Evolutionary conservation across 179 eudicot species (phyloP), one percentile per base, ranked within the genome.

Genomic region (Corrigiola litoralis): DNA sequence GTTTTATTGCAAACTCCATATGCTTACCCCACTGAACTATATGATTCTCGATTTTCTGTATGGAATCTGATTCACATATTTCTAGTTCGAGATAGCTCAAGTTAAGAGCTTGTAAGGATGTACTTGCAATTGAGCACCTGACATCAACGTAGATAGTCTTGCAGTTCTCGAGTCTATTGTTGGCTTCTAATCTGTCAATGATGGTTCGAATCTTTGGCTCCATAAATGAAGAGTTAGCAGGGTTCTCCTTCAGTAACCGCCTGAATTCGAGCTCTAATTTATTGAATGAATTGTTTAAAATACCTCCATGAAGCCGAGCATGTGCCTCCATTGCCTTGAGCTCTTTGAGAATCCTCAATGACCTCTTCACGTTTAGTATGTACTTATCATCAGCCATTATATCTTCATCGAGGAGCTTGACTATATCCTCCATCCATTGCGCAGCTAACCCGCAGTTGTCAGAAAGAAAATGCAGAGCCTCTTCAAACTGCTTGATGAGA

Each of bases 341-440:
- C 70, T 90, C 80, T 54, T 58, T 29, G 1, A 87, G 80, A 55
- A 85, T 72, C 17, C 67, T 72, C 75, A 90, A 20, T 20, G 74
- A 77, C 29, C 66, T 84, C 63, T 64, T 74, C 50, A 85, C 74
- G 58, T 77, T 78, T 31, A 48, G 27, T 45, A 80, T 60, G 63
- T 77, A 81, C 68, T 66, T 72, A 33, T 82, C 81, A 59, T 78
- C 72, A 62, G 41, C 82, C 18, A 24, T 68, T 11, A 24, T 69
- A 53, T 72, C 74, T 27, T 79, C 76, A 62, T 79, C 75, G 2
- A 87, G 47, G 33, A 81, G 73, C 24, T 51, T 67, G 16, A 73
- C 72, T 25, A 71, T 74, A 44, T 92, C 95, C 56, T 83, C 87
- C 50, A 89, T 80, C 95, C 96, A 89, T 44, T 53, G 61, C 32